Evolutionary conservation across 2,329 filamentous ascomycete species (phyloP).

Genomic region (Aspergillus tanneri): DNA sequence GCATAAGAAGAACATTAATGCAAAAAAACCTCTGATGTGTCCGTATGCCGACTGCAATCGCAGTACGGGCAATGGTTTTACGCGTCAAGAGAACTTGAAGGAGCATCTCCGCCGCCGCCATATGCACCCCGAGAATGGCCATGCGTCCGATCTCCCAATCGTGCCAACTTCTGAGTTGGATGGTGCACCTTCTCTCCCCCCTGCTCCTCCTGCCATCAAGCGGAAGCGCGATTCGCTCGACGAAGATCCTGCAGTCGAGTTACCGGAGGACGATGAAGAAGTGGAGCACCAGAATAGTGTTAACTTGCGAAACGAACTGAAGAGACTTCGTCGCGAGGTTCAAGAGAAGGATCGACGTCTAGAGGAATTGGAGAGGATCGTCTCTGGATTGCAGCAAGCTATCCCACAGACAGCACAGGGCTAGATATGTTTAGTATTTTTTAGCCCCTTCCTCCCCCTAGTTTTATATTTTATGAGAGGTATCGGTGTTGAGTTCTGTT

Average conservation of each 20-base stretch:
- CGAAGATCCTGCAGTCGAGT: slow-evolving; percentile 23
- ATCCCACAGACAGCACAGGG: slow-evolving; percentile 33
- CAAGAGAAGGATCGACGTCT: slow-evolving; percentile 53
- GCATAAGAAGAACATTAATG: slow-evolving; percentile 83
- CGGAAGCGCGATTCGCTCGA: slow-evolving; percentile 37
- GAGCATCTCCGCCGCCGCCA: slow-evolving; percentile 93
- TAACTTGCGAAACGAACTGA: slow-evolving; percentile 62
- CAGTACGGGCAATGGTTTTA: slow-evolving; percentile 84
- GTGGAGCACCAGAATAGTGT: slow-evolving; percentile 42
- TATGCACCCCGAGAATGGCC: slow-evolving; percentile 48
- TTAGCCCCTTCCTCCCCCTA: slow-evolving; percentile 5
- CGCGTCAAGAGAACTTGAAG: slow-evolving; percentile 87
- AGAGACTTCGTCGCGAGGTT: slow-evolving; percentile 65
- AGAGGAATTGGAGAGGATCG: slow-evolving; percentile 42
- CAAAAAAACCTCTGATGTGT: slow-evolving; percentile 83
- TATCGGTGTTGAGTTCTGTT: slow-evolving; percentile 14
- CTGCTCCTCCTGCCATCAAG: slow-evolving; percentile 31
- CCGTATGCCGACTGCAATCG: slow-evolving; percentile 86
- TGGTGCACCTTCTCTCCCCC: slow-evolving; percentile 30
- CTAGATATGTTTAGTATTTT: slow-evolving; percentile 7
- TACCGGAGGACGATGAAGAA: slow-evolving; percentile 23
- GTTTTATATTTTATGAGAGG: slow-evolving; percentile 14
- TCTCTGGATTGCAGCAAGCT: slow-evolving; percentile 38
- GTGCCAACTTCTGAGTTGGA: slow-evolving; percentile 32
- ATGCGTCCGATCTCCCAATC: slow-evolving; percentile 32